Evolutionary conservation across 2,329 filamentous ascomycete genomes (phyloP).

Genomic region (Periconia digitata): DNA sequence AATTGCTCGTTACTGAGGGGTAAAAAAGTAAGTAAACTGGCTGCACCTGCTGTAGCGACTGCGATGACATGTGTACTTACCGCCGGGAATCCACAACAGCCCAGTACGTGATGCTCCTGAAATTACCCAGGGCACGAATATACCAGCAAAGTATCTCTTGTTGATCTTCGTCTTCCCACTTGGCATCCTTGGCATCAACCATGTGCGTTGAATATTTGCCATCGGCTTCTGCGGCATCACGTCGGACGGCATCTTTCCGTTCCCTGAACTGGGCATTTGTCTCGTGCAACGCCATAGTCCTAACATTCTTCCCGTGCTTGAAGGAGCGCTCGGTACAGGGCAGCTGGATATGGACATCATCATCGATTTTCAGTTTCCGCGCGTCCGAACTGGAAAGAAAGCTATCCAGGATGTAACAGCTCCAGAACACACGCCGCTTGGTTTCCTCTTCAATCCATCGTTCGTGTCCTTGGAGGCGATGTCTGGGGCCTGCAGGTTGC

Average conservation of each 20-base stretch:
- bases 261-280: neutral
- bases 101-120: constrained; percentile 59
- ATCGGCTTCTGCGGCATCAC: no score
- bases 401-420: constrained; percentile 71
- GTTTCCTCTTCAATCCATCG: constrained; percentile 64
- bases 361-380: constrained; percentile 61
- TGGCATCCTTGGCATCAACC: no score
- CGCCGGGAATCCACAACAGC: constrained; percentile 60
- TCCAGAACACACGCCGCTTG: constrained; percentile 70
- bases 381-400: constrained; percentile 66
- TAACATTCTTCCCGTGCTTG: constrained; percentile 61
- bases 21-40: no score
- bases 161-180: constrained; percentile 55
- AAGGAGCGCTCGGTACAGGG: constrained; percentile 69
- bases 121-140: constrained; percentile 57
- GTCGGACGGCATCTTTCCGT: neutral
- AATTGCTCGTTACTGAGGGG: constrained; percentile 46
- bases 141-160: constrained; percentile 54
- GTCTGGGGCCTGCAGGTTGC: neutral
- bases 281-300: constrained; percentile 32
- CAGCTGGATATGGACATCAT: constrained; percentile 65
- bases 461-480: constrained; percentile 22
- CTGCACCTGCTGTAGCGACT: constrained; percentile 7
- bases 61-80: constrained; percentile 38
- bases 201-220: no score